These are phyloP conservation scores for Thielaviopsis musarum DNA, from an alignment of 2,329 filamentous ascomycete species.

Conservation along the genomic window DNA sequence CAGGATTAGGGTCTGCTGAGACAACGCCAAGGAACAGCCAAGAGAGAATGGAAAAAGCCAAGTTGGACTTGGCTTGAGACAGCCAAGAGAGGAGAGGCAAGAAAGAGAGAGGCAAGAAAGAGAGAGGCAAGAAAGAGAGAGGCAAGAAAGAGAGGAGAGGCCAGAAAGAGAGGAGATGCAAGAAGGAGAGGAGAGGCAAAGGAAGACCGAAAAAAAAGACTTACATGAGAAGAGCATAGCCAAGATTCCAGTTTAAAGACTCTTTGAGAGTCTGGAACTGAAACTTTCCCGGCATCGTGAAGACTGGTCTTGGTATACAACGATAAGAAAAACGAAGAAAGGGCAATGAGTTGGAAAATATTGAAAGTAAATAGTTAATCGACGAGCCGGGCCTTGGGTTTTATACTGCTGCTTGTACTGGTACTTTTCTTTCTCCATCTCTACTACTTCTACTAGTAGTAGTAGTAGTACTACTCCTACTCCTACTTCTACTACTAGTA, in stretches of 20 bases:
- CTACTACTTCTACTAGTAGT: too few species aligned
- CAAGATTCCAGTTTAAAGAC: constrained; percentile 11
- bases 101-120: background rate
- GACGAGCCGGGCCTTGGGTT: too few species aligned
- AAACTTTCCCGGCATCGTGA: constrained; percentile 2
- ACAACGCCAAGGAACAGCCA: background rate
- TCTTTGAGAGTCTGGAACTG: constrained; percentile 5
- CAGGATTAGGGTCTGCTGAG: background rate
- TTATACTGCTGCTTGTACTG: too few species aligned
- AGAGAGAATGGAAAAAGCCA: background rate
- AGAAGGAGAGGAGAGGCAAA: background rate
- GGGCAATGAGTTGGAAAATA: too few species aligned
- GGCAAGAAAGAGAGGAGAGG: background rate
- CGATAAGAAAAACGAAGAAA: background rate
- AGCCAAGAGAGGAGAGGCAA: background rate
- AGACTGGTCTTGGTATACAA: background rate
- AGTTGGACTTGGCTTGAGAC: too few species aligned
- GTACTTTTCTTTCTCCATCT: too few species aligned
- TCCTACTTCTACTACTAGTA: too few species aligned
- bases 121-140: background rate
- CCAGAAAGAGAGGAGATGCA: background rate
- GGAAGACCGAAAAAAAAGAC: background rate
- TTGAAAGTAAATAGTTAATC: too few species aligned
- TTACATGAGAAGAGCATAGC: constrained; percentile 12
- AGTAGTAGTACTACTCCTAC: too few species aligned